These are phyloP conservation scores for Penicillium janthinellum DNA, from an alignment of 2,329 filamentous ascomycete genomes.

Conservation along the genomic window DNA sequence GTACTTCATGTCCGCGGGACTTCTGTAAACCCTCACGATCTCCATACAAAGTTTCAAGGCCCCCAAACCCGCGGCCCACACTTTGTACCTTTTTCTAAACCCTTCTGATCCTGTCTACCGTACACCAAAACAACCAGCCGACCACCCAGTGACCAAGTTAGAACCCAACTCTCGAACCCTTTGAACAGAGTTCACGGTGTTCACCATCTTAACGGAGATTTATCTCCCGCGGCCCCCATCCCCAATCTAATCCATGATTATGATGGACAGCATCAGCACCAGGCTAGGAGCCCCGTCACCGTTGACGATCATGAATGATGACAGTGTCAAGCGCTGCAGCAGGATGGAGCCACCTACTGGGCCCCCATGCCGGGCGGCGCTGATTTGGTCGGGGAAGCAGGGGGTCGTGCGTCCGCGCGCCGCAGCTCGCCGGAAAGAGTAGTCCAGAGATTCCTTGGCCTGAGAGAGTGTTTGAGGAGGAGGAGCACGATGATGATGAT, in stretches of 20 bases:
- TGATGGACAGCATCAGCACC: background rate
- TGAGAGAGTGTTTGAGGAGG: background rate
- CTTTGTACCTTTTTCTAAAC: background rate
- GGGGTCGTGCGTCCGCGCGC: conserved; percentile 33
- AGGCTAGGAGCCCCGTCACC: background rate
- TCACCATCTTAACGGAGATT: background rate
- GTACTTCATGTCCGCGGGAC: background rate
- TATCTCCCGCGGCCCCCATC: background rate
- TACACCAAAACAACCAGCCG: no score
- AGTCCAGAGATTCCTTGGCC: conserved; percentile 31
- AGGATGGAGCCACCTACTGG: conserved; percentile 17
- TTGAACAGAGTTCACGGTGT: background rate
- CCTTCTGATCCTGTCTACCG: background rate
- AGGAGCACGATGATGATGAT: background rate
- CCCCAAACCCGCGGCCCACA: conserved; percentile 1
- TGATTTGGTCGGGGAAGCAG: conserved; percentile 41
- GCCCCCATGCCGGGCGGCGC: background rate
- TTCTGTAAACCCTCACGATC: conserved; percentile 2
- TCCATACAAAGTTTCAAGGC: background rate
- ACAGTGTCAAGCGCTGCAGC: conserved; percentile 17
- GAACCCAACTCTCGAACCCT: background rate
- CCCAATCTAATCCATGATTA: background rate
- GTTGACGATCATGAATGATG: conserved; percentile 28
- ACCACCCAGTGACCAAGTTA: no score
- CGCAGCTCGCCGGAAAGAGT: conserved; percentile 40